Evolutionary conservation across 805 yeast species (phyloP), one percentile per base, ranked within the genome.

Genomic region (Teunomyces pallodes): DNA sequence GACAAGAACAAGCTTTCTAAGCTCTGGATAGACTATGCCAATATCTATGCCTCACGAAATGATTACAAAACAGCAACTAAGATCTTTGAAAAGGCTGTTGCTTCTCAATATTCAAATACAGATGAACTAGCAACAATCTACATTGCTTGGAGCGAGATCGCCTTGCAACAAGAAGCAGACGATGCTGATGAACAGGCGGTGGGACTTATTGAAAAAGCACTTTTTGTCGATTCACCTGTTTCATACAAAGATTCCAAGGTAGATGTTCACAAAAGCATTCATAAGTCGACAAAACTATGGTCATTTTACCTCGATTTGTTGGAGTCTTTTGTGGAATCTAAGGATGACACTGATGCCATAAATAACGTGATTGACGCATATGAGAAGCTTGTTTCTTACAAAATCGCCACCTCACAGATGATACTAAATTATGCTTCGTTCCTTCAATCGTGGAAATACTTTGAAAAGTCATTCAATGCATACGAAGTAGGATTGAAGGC

Each of bases 71-170:
- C 87, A 0, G 90, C 91, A 0, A 66, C 86, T 52, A 70, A 78
- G 13, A 77, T 90, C 5, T 80, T 77, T 47, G 80, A 81, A 32
- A 83, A 83, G 43, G 84, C 92, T 0, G 69, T 81, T 1, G 81
- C 82, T 47, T 91, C 90, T 0, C 91, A 90, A 5, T 90, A 77
- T 65, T 75, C 70, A 24, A 66, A 75, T 12, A 66, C 81, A 0
- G 79, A 80, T 17, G 96, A 90, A 50, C 65, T 90, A 16, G 87
- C 84, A 2, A 77, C 76, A 2, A 63, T 91, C 5, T 87, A 90
- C 79, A 68, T 80, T n/a, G 77, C 75, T 13, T 91, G 97, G 96
- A 74, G 86, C 5, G 86, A 86, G 48, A 67, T 81, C 65, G 86
- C 84, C 50, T 57, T 87, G 28, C 67, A 76, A 20, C 65, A 69